Conservation (phyloP, 768 basidiomycete genomes). For the Boletus rubescentipes region DNA sequence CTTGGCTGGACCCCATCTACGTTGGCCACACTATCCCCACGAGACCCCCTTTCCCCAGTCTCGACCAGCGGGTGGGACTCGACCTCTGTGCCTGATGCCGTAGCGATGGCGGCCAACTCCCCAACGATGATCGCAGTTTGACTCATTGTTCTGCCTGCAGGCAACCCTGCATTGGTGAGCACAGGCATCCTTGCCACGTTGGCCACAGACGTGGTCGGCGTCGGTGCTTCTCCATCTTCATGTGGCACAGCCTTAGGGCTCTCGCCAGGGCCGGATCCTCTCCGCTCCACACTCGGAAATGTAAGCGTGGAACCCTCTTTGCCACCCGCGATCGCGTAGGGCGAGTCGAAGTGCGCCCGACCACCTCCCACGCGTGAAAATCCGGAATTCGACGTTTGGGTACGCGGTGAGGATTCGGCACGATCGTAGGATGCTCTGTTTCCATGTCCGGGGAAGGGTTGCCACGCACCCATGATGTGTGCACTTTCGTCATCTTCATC, state of each 20-base stretch:
- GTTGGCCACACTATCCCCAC: slow-evolving; percentile 27
- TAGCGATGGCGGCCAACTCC: slow-evolving; percentile 34
- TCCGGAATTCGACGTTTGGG: slow-evolving; percentile 47
- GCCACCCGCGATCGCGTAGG: slow-evolving; percentile 68
- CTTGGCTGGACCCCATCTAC: slow-evolving; percentile 48
- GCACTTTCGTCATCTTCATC: slow-evolving; percentile 70
- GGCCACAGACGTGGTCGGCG: slow-evolving; percentile 50
- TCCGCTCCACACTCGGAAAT: slow-evolving; percentile 62
- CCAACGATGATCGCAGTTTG: slow-evolving; percentile 85
- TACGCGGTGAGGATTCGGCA: slow-evolving; percentile 25
- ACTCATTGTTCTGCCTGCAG: slow-evolving; percentile 73
- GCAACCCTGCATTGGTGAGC: slow-evolving; percentile 35
- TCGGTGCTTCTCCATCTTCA: slow-evolving; percentile 44
- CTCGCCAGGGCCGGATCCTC: slow-evolving; percentile 25
- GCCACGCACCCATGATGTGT: slow-evolving; percentile 95
- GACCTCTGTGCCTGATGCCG: slow-evolving; percentile 13
- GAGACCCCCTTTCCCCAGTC: slow-evolving; percentile 14
- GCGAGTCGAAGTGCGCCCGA: slow-evolving; percentile 78
- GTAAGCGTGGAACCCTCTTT: slow-evolving; percentile 57
- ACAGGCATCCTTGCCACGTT: slow-evolving; percentile 45
- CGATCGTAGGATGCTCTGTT: slow-evolving; percentile 25
- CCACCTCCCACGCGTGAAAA: slow-evolving; percentile 90
- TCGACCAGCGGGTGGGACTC: slow-evolving; percentile 26
- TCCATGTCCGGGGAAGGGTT: slow-evolving; percentile 56
- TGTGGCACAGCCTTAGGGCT: slow-evolving; percentile 23